Percentiles rank a stretch among this genome's conserved stretches.
Conservation (phyloP, 306 rosid species). For the Glycyrrhiza uralensis region DNA sequence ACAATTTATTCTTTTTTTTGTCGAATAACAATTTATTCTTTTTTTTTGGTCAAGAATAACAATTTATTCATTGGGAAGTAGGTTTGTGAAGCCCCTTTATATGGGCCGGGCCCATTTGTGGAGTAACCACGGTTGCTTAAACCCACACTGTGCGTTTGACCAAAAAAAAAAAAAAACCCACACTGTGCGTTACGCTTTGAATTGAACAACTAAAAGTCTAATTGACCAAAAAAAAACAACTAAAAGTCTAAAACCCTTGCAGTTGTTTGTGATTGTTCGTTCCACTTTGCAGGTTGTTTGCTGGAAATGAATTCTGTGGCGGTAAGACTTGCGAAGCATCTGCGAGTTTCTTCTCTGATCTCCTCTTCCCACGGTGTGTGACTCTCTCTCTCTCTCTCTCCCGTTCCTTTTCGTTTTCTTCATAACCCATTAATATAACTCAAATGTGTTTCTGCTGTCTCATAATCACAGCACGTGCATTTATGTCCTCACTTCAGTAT, state of each 20-base stretch:
- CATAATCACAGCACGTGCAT: not conserved
- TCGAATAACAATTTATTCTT: no score
- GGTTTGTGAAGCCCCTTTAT: not conserved
- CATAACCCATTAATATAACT: not conserved
- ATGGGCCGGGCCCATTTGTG: not conserved
- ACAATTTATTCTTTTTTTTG: no score
- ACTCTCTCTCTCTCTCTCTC: conserved; percentile 21
- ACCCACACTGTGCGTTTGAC: not conserved
- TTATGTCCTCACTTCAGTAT: not conserved
- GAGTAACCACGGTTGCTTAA: not conserved
- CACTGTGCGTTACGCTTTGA: not conserved
- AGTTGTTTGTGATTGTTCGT: not conserved
- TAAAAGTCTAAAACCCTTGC: conserved; percentile 24
- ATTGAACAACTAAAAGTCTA: no score
- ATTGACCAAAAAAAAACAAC: no score
- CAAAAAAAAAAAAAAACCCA: not conserved
- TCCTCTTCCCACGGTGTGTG: conserved; percentile 45
- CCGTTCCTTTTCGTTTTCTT: not conserved
- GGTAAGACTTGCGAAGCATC: conserved; percentile 43
- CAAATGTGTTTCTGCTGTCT: not conserved
- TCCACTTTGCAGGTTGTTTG: not conserved
- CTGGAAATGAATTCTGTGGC: conserved; percentile 57
- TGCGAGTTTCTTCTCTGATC: conserved; percentile 40
- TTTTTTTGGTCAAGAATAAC: no score
- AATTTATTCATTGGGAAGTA: no score